These are phyloP conservation scores for Russula virescens DNA, from an alignment of 768 basidiomycete genomes.

Conservation along the genomic window DNA sequence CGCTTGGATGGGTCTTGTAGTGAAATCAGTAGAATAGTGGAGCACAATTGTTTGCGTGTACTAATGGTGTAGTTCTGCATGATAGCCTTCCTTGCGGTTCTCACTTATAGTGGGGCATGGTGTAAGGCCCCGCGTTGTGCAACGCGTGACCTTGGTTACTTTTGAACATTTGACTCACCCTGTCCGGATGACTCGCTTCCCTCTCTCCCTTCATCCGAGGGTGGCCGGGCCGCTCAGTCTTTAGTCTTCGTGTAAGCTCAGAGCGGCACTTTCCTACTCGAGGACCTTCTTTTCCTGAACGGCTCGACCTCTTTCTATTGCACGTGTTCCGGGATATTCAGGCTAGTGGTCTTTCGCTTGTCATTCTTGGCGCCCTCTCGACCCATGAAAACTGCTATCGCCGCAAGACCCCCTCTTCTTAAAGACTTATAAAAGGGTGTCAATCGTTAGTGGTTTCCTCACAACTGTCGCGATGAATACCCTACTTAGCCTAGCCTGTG, in stretches of 20 bases:
- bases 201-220: too few relatives aligned
- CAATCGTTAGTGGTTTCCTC: neutral
- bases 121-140: too few relatives aligned
- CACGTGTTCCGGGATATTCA: conserved; percentile 8
- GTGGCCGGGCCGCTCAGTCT: neutral
- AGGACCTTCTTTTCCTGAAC: conserved; percentile 3
- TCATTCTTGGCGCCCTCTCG: neutral
- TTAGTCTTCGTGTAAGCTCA: conserved; percentile 9
- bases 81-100: too few relatives aligned
- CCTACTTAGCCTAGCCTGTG: conserved; percentile 2
- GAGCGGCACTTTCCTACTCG: neutral
- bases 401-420: conserved; percentile 2
- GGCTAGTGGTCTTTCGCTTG: neutral
- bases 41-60: too few relatives aligned
- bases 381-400: conserved; percentile 5
- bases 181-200: too few relatives aligned
- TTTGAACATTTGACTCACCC: too few relatives aligned
- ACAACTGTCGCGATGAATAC: conserved; percentile 8
- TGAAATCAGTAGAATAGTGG: too few relatives aligned
- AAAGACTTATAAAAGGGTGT: conserved; percentile 5
- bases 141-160: too few relatives aligned
- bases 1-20: too few relatives aligned
- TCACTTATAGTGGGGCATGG: too few relatives aligned
- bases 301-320: neutral
- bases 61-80: too few relatives aligned